A percentile compares a stretch with the other conserved stretches of the same genome.
Evolutionary conservation across 371 early-diverging fungal genomes (phyloP).

Genomic region (Blastocladiella emersonii): DNA sequence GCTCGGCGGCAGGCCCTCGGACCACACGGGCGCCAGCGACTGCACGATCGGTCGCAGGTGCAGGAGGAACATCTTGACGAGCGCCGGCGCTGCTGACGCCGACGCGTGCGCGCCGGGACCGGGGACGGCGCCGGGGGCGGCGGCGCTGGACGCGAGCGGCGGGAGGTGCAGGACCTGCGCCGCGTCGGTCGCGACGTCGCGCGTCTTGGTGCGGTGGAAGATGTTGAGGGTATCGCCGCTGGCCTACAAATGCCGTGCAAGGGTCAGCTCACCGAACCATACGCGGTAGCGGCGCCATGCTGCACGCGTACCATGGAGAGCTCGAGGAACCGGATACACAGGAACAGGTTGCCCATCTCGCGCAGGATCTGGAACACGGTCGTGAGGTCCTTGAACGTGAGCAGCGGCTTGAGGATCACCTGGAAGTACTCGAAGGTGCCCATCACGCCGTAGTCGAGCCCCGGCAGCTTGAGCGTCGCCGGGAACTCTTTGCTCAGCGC

Average conservation of each 20-base stretch:
- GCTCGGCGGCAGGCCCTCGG: not conserved
- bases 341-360: constrained; percentile 26
- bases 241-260: not conserved
- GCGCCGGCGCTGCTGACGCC: not conserved
- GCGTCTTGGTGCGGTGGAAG: constrained; percentile 1
- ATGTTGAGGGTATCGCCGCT: not conserved
- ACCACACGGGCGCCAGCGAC: not conserved
- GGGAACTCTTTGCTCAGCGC: constrained; percentile 25
- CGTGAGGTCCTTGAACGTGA: constrained; percentile 20
- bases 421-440: constrained; percentile 13
- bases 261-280: not conserved
- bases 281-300: too few species aligned
- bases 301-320: constrained; percentile 16
- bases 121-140: too few species aligned
- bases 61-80: not conserved
- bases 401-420: constrained; percentile 16
- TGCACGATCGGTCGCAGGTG: not conserved
- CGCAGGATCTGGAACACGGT: constrained; percentile 27
- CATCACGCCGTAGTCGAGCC: constrained; percentile 23
- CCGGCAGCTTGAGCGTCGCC: constrained; percentile 20
- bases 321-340: constrained; percentile 17
- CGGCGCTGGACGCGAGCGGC: not conserved
- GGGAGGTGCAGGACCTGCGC: constrained; percentile 5
- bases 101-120: too few species aligned
- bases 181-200: constrained; percentile 8